Evolutionary conservation across 1,284 basidiomycete species (phyloP), one percentile per base, ranked within the genome.

Genomic region (Cryptococcus maquisensis): DNA sequence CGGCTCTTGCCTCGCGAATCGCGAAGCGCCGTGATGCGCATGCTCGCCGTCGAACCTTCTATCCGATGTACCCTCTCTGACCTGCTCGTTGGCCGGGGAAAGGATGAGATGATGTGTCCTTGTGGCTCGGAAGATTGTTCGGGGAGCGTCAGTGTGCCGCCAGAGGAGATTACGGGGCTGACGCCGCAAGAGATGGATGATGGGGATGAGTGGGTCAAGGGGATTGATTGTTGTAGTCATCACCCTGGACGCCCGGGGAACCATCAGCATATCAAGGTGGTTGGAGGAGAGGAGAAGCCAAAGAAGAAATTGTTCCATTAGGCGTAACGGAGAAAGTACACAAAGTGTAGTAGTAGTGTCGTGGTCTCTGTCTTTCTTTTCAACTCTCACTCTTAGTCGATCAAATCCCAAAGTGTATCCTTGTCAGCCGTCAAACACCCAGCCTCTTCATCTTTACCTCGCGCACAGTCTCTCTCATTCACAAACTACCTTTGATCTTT

Each of bases 41-140:
- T 98, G 96, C 81, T 98, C 66, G 87, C 86, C 58, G 84, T 98
- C 52, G 93, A 98, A 72, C 90, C 94, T 1, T 79, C 82, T 9
- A 84, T 87, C 52, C 85, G 96, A 37, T 96, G 91, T 73, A 98
- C 96, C 24, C 82, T 98, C 51, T 88, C 89, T n/a, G 92, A 97
- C 69, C 77, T 98, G 45, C 80, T 98, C 53, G 85, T 88, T 66
- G 95, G 95, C 36, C 79, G 79, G 55, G 86, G 87, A 55, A 82
- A 82, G 8, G 84, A 85, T 66, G 85, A 84, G 40, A 79, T 93
- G 57, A 80, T 91, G 56, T 94, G 90, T 67, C 84, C 86, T n/a
- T 89, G 85, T 71, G 78, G 81, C 41, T 77, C 78, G 40, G 74
- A 76, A 47, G 71, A 76, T 46, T 78, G 76, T 52, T 76, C 77